Evolutionary conservation across 2,329 filamentous ascomycete species (phyloP).

Genomic region (Penicillium sp.): DNA sequence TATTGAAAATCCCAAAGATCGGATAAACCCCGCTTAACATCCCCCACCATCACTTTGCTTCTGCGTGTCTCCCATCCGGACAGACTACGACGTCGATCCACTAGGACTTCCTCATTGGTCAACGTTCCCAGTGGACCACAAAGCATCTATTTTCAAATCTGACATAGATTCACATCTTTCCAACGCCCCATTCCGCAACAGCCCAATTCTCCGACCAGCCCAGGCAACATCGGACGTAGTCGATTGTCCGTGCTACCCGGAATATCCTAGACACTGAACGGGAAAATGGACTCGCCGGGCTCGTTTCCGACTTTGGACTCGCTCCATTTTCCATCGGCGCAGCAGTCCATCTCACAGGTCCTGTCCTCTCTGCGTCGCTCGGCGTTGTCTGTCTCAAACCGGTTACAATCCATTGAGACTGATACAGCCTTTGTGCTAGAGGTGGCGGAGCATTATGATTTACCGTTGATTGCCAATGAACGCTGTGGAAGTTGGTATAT

Average conservation of each 20-base stretch:
- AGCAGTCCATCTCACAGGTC: conserved; percentile 62
- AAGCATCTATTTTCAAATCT: no score
- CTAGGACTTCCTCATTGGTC: no score
- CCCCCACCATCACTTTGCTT: conserved; percentile 12
- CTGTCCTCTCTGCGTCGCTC: conserved; percentile 68
- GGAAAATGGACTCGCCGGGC: conserved; percentile 27
- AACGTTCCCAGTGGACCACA: no score
- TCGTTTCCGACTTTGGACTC: conserved; percentile 35
- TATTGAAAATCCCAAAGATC: no score
- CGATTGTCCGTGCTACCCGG: conserved; percentile 6
- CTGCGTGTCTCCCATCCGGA: conserved; percentile 18
- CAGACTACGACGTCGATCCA: no score
- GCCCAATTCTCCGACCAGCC: no score
- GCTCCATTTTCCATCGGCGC: conserved; percentile 51
- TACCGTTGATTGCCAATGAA: conserved; percentile 86
- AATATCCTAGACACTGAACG: conserved; percentile 5
- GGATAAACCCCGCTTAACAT: conserved; percentile 3
- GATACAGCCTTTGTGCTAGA: conserved; percentile 69
- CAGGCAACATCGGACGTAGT: background rate
- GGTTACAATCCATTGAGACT: conserved; percentile 67
- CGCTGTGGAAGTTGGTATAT: conserved; percentile 97
- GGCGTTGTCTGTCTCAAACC: conserved; percentile 72
- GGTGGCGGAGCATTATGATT: conserved; percentile 46
- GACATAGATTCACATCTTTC: background rate
- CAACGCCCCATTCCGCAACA: no score